A percentile compares a stretch with the other conserved stretches of the same genome.
Evolutionary conservation across 1,284 basidiomycete species (phyloP).

Genomic region (Microbotryomycetes sp.): DNA sequence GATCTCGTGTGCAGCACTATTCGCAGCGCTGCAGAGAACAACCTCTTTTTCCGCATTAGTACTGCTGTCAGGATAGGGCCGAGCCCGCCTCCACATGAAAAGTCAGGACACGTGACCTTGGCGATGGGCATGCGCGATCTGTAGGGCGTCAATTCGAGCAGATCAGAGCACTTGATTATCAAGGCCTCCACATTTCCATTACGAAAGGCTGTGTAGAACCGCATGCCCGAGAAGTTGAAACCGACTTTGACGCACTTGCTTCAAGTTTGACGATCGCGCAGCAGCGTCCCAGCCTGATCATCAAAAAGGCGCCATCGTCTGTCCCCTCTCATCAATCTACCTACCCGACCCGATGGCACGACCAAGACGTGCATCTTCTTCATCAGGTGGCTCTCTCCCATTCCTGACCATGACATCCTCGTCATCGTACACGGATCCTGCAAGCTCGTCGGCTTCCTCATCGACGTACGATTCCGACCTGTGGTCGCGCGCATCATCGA

Average conservation of each 20-base stretch:
- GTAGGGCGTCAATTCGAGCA: too few relatives aligned
- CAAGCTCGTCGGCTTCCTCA: neutral
- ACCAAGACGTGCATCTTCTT: neutral
- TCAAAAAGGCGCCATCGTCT: neutral
- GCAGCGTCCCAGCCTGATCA: neutral
- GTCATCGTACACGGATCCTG: neutral
- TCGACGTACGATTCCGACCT: neutral
- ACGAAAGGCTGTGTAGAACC: neutral
- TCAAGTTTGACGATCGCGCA: neutral
- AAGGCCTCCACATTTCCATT: too few relatives aligned
- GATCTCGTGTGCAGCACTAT: neutral
- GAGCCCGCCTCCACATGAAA: too few relatives aligned
- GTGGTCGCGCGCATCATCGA: slow-evolving; percentile 5
- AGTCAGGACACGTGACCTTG: too few relatives aligned
- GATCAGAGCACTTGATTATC: too few relatives aligned
- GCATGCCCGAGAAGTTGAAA: too few relatives aligned
- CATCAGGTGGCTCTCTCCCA: neutral
- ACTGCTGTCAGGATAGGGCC: too few relatives aligned
- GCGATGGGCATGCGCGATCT: too few relatives aligned
- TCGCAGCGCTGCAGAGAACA: neutral
- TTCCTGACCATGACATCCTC: neutral
- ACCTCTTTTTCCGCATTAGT: neutral
- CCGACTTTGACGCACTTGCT: neutral
- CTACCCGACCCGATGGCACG: neutral
- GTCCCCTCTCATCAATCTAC: neutral